phyloP scores from a whole-genome alignment of 73 alveolate genomes.

The Paramecium pentaurelia region DNA sequence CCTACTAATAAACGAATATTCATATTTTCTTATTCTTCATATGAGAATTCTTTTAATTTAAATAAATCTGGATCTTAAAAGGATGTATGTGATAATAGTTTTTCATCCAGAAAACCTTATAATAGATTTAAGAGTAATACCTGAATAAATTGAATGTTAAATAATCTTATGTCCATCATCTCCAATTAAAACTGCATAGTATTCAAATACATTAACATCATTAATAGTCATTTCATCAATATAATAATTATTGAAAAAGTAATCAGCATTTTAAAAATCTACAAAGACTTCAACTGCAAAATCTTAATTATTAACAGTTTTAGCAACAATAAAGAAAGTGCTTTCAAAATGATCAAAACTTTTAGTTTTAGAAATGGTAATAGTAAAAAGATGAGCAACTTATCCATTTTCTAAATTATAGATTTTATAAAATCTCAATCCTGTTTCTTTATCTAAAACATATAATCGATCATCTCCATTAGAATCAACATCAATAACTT shows the following conservation, averaged over 20 bases:
- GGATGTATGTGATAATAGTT: not conserved
- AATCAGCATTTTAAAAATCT: not conserved
- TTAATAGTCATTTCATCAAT: not conserved
- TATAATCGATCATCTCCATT: not conserved
- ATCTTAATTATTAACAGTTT: not conserved
- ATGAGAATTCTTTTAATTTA: not conserved
- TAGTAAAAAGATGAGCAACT: not conserved
- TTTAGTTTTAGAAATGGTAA: not conserved
- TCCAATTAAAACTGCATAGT: conserved; percentile 30
- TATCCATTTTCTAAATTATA: not conserved
- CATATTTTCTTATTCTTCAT: not conserved
- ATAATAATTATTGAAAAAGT: not conserved
- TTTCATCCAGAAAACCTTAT: not conserved
- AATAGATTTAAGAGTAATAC: not conserved
- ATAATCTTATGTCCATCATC: conserved; percentile 27
- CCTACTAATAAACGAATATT: not conserved
- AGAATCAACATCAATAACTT: conserved; percentile 1
- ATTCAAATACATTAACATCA: conserved; percentile 31
- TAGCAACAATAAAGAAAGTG: not conserved
- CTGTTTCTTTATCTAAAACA: conserved; percentile 13
- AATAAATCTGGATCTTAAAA: not conserved
- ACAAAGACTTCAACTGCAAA: conserved; percentile 26
- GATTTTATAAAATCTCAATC: not conserved
- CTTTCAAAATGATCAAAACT: not conserved
- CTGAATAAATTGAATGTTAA: not conserved